phyloP scores from a whole-genome alignment of 2,329 filamentous ascomycete genomes.

The Pseudogymnoascus destructans region DNA sequence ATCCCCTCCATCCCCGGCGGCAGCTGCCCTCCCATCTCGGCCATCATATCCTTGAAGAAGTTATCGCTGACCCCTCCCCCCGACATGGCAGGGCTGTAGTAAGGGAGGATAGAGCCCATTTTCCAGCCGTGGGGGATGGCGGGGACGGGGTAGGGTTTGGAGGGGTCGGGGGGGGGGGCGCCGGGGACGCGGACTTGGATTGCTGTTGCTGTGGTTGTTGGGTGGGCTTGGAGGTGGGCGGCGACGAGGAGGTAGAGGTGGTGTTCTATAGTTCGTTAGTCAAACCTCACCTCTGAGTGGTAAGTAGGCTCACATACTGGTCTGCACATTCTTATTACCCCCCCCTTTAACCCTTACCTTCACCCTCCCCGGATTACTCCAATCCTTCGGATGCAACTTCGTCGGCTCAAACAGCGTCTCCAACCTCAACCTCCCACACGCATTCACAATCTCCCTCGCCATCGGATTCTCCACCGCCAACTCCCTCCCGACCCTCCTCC shows the following conservation, averaged over 20 bases:
- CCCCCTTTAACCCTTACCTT: constrained; percentile 58
- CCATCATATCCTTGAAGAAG: constrained; percentile 93
- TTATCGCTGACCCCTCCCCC: constrained; percentile 92
- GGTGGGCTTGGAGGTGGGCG: constrained; percentile 61
- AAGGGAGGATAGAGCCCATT: constrained; percentile 68
- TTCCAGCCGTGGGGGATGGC: constrained; percentile 83
- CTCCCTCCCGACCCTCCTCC: constrained; percentile 60
- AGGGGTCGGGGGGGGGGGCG: constrained; percentile 45
- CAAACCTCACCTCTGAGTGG: too few species aligned
- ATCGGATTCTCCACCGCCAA: constrained; percentile 75
- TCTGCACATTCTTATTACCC: constrained; percentile 44
- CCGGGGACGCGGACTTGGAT: constrained; percentile 62
- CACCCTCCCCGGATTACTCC: constrained; percentile 89
- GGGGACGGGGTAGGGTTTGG: constrained; percentile 56
- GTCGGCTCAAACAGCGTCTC: constrained; percentile 75
- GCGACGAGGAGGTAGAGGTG: constrained; percentile 77
- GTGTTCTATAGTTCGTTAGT: constrained; percentile 45
- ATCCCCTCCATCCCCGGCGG: constrained; percentile 37
- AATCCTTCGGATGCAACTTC: constrained; percentile 91
- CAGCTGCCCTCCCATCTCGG: constrained; percentile 54
- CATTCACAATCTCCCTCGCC: constrained; percentile 77
- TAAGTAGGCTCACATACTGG: constrained; percentile 40
- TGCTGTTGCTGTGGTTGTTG: constrained; percentile 59
- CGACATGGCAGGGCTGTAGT: constrained; percentile 78
- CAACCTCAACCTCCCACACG: constrained; percentile 60